phyloP scores from a whole-genome alignment of 2,329 filamentous ascomycete species.

The Colletotrichum tamarilloi region DNA sequence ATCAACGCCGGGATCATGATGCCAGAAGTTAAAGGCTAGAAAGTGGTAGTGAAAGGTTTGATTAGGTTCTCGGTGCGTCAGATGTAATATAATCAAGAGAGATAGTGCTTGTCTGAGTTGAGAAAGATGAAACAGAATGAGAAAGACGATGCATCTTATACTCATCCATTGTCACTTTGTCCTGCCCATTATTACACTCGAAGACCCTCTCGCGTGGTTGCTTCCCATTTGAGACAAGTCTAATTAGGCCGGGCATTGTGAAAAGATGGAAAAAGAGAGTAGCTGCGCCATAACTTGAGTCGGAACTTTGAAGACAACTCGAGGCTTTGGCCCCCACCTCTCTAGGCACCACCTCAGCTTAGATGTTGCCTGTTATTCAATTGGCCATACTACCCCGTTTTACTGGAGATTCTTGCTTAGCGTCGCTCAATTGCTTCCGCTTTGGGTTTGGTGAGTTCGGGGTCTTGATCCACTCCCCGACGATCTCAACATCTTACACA shows the following conservation, averaged over 20 bases:
- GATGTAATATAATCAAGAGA: too few relatives aligned
- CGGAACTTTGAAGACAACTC: neutral
- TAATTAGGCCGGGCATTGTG: neutral
- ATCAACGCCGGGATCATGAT: conserved; percentile 38
- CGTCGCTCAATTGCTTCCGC: conserved; percentile 33
- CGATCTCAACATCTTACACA: neutral
- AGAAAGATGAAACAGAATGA: neutral
- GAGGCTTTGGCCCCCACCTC: neutral
- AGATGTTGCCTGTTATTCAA: neutral
- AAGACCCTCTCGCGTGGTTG: neutral
- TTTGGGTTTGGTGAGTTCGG: conserved; percentile 17
- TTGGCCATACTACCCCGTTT: neutral
- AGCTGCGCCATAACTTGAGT: neutral
- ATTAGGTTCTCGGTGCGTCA: neutral
- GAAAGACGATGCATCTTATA: conserved; percentile 3
- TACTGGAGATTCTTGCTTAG: conserved; percentile 1
- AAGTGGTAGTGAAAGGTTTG: neutral
- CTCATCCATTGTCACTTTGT: neutral
- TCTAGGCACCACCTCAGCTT: neutral
- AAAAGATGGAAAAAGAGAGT: neutral
- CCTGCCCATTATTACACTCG: neutral
- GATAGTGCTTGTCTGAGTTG: neutral
- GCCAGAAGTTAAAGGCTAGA: neutral
- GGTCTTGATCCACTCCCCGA: neutral
- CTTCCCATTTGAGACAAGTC: conserved; percentile 4